Conservation (phyloP, 768 basidiomycete species). For the Mycena kentingensis region DNA sequence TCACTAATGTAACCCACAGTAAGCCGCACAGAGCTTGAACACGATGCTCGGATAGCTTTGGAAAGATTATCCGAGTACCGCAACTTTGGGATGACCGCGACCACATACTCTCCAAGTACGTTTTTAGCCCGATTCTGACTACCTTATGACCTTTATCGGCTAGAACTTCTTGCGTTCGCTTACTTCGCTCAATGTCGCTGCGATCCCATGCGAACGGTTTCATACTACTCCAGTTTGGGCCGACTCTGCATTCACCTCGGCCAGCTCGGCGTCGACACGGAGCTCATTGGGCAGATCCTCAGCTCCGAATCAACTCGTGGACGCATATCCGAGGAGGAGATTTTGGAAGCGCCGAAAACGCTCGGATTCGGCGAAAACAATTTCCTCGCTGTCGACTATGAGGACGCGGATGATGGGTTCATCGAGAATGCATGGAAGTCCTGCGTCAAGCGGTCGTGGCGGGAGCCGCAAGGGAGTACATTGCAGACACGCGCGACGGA, state of each 20-base stretch:
- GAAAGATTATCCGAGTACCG: slow-evolving; percentile 45
- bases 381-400: slow-evolving; percentile 66
- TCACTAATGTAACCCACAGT: slow-evolving; percentile 38
- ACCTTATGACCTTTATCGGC: slow-evolving; percentile 6
- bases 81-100: slow-evolving; percentile 65
- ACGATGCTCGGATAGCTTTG: slow-evolving; percentile 39
- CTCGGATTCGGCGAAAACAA: slow-evolving; percentile 72
- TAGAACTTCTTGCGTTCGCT: slow-evolving; percentile 78
- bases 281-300: slow-evolving; percentile 57
- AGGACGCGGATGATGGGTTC: slow-evolving; percentile 70
- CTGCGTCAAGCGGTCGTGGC: slow-evolving; percentile 55
- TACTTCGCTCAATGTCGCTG: slow-evolving; percentile 83
- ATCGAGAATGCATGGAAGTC: slow-evolving; percentile 71
- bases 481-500: slow-evolving; percentile 61
- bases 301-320: slow-evolving; percentile 62
- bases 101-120: slow-evolving; percentile 66
- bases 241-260: slow-evolving; percentile 53
- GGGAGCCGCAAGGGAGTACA: slow-evolving; percentile 51
- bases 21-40: slow-evolving; percentile 51
- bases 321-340: slow-evolving; percentile 63
- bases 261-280: slow-evolving; percentile 46
- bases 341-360: slow-evolving; percentile 43
- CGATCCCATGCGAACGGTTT: slow-evolving; percentile 62
- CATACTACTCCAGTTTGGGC: slow-evolving; percentile 64
- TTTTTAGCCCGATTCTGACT: slow-evolving; percentile 3